These are phyloP conservation scores for Cyclanthera cordifolia DNA, from an alignment of 306 rosid genomes.

Conservation along the genomic window DNA sequence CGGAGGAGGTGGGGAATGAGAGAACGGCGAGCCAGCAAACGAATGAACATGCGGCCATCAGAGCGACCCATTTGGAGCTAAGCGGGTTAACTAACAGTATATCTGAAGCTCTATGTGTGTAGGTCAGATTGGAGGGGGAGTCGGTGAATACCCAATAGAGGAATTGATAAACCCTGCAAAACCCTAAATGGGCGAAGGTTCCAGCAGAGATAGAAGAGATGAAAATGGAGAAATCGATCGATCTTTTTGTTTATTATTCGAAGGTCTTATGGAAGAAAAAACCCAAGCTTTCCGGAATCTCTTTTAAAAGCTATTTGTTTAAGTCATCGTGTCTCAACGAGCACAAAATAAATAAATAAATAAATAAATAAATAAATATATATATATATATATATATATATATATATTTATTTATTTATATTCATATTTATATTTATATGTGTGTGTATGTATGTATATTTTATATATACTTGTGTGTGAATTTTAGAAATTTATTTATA, in stretches of 20 bases:
- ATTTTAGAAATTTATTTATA: too few relatives aligned
- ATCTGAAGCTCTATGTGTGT: not conserved
- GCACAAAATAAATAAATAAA: not conserved
- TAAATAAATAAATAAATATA: too few relatives aligned
- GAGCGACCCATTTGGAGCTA: conserved; percentile 60
- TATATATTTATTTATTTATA: too few relatives aligned
- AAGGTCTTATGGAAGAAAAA: not conserved
- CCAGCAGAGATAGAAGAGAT: conserved; percentile 17
- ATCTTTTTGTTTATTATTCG: not conserved
- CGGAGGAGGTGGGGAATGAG: conserved; percentile 14
- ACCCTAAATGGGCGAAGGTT: conserved; percentile 48
- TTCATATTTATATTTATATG: too few relatives aligned
- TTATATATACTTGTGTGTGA: too few relatives aligned
- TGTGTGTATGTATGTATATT: too few relatives aligned
- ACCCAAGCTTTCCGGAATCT: conserved; percentile 4
- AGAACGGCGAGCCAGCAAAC: conserved; percentile 45
- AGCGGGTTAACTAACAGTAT: not conserved
- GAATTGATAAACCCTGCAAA: conserved; percentile 43
- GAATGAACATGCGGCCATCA: conserved; percentile 38
- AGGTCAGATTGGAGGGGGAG: not conserved
- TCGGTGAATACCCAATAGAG: not conserved
- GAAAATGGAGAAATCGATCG: not conserved
- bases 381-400: too few relatives aligned
- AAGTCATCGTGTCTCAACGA: not conserved
- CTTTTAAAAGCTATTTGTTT: not conserved